Evolutionary conservation across 495 filamentous ascomycete genomes (phyloP).

Genomic region (Chaetomidium leptoderma): DNA sequence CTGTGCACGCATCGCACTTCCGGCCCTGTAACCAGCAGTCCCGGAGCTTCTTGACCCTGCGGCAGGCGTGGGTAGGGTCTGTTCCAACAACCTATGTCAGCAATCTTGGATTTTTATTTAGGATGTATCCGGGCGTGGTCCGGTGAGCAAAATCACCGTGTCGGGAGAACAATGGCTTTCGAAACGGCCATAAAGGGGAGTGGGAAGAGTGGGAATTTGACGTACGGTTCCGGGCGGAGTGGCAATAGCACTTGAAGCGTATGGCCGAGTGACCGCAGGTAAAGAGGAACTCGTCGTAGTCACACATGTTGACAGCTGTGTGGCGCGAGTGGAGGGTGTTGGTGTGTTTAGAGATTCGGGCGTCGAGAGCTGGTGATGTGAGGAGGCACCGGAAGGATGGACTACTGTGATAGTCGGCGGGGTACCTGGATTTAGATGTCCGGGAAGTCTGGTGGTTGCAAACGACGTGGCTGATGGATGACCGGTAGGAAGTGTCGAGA

Average conservation of each 20-base stretch:
- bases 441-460: not conserved
- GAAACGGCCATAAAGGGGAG: too few relatives aligned
- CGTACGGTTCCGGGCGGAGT: conserved; percentile 65
- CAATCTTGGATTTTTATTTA: too few relatives aligned
- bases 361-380: not conserved
- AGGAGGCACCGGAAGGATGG: not conserved
- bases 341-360: not conserved
- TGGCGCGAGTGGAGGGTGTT: not conserved
- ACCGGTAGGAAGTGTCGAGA: too few relatives aligned
- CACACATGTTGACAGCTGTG: conserved; percentile 49
- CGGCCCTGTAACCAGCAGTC: conserved; percentile 49
- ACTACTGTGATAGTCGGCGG: not conserved
- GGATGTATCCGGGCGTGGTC: too few relatives aligned
- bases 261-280: conserved; percentile 52
- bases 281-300: conserved; percentile 61
- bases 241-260: conserved; percentile 61
- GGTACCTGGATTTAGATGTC: not conserved
- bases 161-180: too few relatives aligned
- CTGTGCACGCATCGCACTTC: conserved; percentile 41
- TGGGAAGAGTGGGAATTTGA: too few relatives aligned
- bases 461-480: not conserved
- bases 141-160: too few relatives aligned
- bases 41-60: conserved; percentile 56
- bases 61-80: conserved; percentile 60
- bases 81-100: too few relatives aligned